These are phyloP conservation scores for Colletotrichum sp. DNA, from an alignment of 2,329 filamentous ascomycete genomes.

Conservation along the genomic window DNA sequence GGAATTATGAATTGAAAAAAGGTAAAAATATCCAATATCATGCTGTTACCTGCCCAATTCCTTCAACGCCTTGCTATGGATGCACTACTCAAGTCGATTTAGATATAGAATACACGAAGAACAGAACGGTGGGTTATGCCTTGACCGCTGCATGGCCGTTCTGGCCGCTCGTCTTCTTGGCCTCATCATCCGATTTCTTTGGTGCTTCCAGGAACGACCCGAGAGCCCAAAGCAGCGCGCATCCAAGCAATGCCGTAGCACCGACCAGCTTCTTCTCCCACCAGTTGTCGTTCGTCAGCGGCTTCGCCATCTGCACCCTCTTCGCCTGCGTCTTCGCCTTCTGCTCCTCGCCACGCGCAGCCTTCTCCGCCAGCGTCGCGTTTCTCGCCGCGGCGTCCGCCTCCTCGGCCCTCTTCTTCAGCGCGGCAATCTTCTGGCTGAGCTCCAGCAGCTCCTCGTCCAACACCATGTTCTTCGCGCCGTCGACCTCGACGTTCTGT, in stretches of 20 bases:
- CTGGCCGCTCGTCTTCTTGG: not conserved
- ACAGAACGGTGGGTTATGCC: not conserved
- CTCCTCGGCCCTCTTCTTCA: slow-evolving; percentile 54
- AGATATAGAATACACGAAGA: not conserved
- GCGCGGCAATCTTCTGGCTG: slow-evolving; percentile 66
- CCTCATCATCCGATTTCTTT: slow-evolving; percentile 2
- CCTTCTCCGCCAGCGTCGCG: slow-evolving; percentile 3
- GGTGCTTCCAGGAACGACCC: slow-evolving; percentile 55
- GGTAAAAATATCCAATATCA: too few relatives aligned
- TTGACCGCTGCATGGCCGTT: not conserved
- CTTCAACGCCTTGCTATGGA: slow-evolving; percentile 12
- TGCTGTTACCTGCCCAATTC: not conserved
- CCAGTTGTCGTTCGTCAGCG: slow-evolving; percentile 70
- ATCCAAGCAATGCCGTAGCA: slow-evolving; percentile 66
- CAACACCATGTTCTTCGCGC: slow-evolving; percentile 59
- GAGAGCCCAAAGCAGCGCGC: slow-evolving; percentile 63
- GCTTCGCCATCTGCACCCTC: slow-evolving; percentile 47
- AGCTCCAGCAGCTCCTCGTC: slow-evolving; percentile 81
- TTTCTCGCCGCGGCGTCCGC: slow-evolving; percentile 38
- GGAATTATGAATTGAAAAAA: too few relatives aligned
- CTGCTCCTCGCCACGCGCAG: not conserved
- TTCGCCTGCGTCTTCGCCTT: slow-evolving; percentile 23
- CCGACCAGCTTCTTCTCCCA: slow-evolving; percentile 69
- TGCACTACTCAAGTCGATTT: not conserved
- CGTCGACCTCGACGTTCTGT: slow-evolving; percentile 91